These are phyloP conservation scores for Fraxinus sp. DNA, from an alignment of 305 asterid species.

Conservation along the genomic window DNA sequence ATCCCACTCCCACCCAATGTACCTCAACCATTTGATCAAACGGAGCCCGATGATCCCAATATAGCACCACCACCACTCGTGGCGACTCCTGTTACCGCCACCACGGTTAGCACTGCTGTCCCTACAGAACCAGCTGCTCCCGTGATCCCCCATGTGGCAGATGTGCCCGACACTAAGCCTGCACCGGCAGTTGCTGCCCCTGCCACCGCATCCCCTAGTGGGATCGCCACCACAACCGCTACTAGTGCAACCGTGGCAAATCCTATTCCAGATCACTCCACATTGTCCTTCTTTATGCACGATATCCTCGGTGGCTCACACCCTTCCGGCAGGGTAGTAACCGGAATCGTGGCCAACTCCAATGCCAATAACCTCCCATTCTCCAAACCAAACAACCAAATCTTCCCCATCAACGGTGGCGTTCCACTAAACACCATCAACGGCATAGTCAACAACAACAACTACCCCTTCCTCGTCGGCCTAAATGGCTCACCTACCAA, in stretches of 20 bases:
- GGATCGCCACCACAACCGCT: background rate
- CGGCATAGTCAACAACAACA: background rate
- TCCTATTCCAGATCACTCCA: slow-evolving; percentile 3
- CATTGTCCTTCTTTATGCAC: slow-evolving; percentile 4
- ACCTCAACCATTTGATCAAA: background rate
- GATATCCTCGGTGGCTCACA: background rate
- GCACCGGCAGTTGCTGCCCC: slow-evolving; percentile 10
- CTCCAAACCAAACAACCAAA: slow-evolving; percentile 5
- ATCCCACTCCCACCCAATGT: background rate
- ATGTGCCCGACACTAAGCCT: background rate
- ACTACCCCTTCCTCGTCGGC: slow-evolving; percentile 6
- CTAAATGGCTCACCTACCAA: slow-evolving; percentile 2
- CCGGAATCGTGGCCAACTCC: slow-evolving; percentile 7
- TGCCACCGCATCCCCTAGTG: background rate
- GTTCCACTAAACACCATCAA: slow-evolving; percentile 1
- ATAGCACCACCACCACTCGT: background rate
- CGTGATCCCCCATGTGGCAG: slow-evolving; percentile 18
- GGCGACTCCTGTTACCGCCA: background rate
- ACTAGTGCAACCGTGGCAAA: background rate
- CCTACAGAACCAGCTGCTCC: slow-evolving; percentile 22
- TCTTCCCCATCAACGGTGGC: background rate
- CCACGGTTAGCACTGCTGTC: slow-evolving; percentile 3
- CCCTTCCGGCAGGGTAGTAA: background rate
- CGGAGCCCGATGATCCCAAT: background rate
- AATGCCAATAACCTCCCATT: background rate